Conservation (phyloP, 352 stramenopile species). For the Globisporangium cylindrosporum region DNA sequence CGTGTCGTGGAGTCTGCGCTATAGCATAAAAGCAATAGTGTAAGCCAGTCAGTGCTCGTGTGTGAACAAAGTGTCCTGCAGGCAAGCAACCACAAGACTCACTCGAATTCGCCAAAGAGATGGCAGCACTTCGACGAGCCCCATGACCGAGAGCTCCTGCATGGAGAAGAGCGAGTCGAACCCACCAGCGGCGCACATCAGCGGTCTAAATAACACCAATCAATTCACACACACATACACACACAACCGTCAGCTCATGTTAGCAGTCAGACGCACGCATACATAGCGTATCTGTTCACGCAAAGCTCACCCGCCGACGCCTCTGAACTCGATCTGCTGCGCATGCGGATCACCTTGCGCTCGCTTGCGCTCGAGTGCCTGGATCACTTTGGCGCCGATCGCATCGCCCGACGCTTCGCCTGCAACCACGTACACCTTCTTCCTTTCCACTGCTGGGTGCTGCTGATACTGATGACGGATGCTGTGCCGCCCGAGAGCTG, state of each 20-base stretch:
- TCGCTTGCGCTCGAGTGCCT: slow-evolving; percentile 33
- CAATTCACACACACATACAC: background rate
- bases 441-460: background rate
- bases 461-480: background rate
- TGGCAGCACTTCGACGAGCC: slow-evolving; percentile 63
- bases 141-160: slow-evolving; percentile 73
- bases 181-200: slow-evolving; percentile 40
- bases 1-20: slow-evolving; percentile 52
- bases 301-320: slow-evolving; percentile 55
- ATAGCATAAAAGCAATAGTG: background rate
- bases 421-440: slow-evolving; percentile 61
- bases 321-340: slow-evolving; percentile 38
- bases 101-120: slow-evolving; percentile 51
- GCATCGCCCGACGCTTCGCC: slow-evolving; percentile 72
- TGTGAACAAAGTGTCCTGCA: background rate
- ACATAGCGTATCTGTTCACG: background rate
- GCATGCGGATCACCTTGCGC: slow-evolving; percentile 8
- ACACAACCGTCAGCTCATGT: too few relatives aligned
- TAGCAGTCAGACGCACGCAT: too few relatives aligned
- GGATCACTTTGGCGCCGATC: slow-evolving; percentile 73
- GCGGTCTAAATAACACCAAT: slow-evolving; percentile 24
- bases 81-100: background rate
- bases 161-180: slow-evolving; percentile 73
- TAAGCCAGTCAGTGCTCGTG: background rate
- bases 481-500: too few relatives aligned